These are phyloP conservation scores for Ophiosphaerella narmari DNA, from an alignment of 2,329 filamentous ascomycete species.

Conservation along the genomic window DNA sequence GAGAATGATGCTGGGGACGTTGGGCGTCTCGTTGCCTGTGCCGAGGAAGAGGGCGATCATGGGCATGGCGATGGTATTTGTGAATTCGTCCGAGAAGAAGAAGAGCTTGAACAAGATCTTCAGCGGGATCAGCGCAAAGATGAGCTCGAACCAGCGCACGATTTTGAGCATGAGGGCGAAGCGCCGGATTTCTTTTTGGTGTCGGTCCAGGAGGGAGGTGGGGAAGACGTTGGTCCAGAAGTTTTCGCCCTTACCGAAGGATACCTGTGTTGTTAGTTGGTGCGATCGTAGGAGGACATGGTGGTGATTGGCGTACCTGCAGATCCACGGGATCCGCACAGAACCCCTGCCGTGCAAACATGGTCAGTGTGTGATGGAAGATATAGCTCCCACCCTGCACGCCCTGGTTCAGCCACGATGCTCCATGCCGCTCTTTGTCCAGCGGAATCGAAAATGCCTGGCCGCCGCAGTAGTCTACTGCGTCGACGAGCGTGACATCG, in stretches of 20 bases:
- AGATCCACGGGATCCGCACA: slow-evolving; percentile 63
- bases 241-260: slow-evolving; percentile 65
- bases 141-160: slow-evolving; percentile 63
- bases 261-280: slow-evolving; percentile 46
- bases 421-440: slow-evolving; percentile 61
- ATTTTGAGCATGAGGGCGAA: slow-evolving; percentile 61
- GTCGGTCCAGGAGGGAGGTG: slow-evolving; percentile 60
- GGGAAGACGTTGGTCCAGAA: slow-evolving; percentile 72
- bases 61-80: slow-evolving; percentile 71
- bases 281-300: background rate
- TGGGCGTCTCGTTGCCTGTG: slow-evolving; percentile 74
- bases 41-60: slow-evolving; percentile 75
- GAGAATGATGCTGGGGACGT: slow-evolving; percentile 71
- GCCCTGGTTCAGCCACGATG: slow-evolving; percentile 65
- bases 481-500: slow-evolving; percentile 62
- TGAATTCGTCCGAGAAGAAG: slow-evolving; percentile 71
- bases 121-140: slow-evolving; percentile 65
- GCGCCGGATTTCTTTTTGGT: slow-evolving; percentile 60
- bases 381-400: slow-evolving; percentile 69
- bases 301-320: slow-evolving; percentile 46
- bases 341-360: slow-evolving; percentile 63
- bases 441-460: slow-evolving; percentile 64
- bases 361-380: slow-evolving; percentile 70
- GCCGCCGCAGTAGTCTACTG: slow-evolving; percentile 62
- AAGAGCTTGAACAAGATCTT: slow-evolving; percentile 69